Conservation (phyloP, 495 filamentous ascomycete genomes). For the Trichoderma reesei region DNA sequence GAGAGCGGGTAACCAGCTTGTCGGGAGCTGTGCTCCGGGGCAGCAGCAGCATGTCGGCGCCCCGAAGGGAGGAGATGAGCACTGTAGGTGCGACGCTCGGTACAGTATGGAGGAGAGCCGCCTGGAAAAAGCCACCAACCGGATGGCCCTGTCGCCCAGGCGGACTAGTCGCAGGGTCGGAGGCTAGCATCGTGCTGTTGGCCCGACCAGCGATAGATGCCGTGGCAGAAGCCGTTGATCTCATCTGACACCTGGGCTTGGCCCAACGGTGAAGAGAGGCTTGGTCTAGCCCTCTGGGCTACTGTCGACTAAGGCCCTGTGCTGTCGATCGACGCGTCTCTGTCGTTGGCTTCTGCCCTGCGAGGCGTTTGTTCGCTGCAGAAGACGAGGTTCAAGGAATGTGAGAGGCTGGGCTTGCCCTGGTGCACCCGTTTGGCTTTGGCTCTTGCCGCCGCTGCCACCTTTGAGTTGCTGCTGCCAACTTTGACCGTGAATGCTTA, state of each 20-base stretch:
- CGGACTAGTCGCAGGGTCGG: neutral
- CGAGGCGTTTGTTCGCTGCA: neutral
- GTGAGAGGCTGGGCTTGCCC: neutral
- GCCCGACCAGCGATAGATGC: neutral
- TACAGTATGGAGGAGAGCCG: neutral
- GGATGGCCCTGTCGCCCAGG: neutral
- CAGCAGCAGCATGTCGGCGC: neutral
- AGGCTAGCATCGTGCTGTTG: neutral
- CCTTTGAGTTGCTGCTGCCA: neutral
- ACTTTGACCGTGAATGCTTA: too few relatives aligned
- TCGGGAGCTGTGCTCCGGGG: slow-evolving; percentile 1
- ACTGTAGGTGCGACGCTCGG: neutral
- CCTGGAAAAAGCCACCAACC: slow-evolving; percentile 6
- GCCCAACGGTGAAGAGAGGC: neutral
- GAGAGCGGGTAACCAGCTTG: slow-evolving; percentile 1
- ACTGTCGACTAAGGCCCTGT: neutral
- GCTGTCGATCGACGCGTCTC: neutral
- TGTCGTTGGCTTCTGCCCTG: neutral
- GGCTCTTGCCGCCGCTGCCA: neutral
- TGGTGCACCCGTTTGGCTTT: slow-evolving; percentile 4
- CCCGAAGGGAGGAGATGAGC: neutral
- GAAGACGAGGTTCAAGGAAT: neutral
- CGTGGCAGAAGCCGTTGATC: too few relatives aligned
- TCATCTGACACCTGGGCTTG: neutral
- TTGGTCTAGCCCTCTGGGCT: neutral